Percentiles rank a stretch among this genome's conserved stretches.
These are phyloP conservation scores for Fusarium euwallaceae DNA, from an alignment of 2,329 filamentous ascomycete species.

Conservation along the genomic window DNA sequence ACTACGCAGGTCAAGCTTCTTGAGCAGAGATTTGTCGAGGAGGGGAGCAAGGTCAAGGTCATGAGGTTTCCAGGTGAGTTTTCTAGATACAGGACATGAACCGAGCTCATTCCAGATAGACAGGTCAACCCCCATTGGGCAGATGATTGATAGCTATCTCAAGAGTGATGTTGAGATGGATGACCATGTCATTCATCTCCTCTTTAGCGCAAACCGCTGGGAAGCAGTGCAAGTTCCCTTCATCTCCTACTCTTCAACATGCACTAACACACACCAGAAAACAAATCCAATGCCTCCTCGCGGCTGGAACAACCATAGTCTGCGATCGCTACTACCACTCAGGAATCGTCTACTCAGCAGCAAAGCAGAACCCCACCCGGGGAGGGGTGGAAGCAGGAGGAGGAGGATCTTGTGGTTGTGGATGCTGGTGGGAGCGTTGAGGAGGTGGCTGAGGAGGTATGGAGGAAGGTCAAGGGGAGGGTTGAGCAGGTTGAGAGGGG, in stretches of 20 bases:
- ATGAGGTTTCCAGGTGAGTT: constrained; percentile 70
- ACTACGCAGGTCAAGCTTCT: constrained; percentile 87
- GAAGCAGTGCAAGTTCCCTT: constrained; percentile 67
- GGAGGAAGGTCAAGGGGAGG: constrained; percentile 62
- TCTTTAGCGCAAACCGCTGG: constrained; percentile 94
- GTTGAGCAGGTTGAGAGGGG: constrained; percentile 65
- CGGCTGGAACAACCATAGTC: constrained; percentile 79
- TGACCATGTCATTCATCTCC: constrained; percentile 89
- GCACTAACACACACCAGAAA: constrained; percentile 53
- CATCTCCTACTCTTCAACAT: neutral
- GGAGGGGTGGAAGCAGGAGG: constrained; percentile 60
- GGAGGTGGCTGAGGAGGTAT: constrained; percentile 69
- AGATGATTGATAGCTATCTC: constrained; percentile 88
- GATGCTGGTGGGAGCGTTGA: constrained; percentile 68
- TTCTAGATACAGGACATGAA: neutral
- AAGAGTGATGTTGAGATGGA: constrained; percentile 79
- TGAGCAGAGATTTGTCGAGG: constrained; percentile 64
- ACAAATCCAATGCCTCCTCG: constrained; percentile 67
- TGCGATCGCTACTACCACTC: constrained; percentile 97
- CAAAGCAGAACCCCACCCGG: constrained; percentile 78
- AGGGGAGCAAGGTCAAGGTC: constrained; percentile 63
- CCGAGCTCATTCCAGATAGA: constrained; percentile 62
- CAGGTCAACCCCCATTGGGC: constrained; percentile 84
- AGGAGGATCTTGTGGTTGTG: constrained; percentile 67
- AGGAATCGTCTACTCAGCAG: constrained; percentile 91